Evolutionary conservation across 352 stramenopile species (phyloP).

Genomic region (Pythium rishiriense): DNA sequence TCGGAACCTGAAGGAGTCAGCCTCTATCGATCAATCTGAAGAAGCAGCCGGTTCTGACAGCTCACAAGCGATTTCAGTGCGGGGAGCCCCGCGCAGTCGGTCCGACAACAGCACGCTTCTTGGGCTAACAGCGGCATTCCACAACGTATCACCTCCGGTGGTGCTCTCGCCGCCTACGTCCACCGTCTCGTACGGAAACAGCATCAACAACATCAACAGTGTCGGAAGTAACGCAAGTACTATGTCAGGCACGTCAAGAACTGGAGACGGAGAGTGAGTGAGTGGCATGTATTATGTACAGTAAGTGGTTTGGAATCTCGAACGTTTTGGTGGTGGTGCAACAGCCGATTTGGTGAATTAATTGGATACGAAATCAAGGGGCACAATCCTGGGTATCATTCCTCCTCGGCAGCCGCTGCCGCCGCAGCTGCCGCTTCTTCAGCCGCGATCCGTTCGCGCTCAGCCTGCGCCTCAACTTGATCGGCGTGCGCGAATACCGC

Average conservation of each 20-base stretch:
- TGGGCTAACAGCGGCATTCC: conserved; percentile 15
- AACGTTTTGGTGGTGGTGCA: background rate
- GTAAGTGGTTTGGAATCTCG: background rate
- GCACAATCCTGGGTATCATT: background rate
- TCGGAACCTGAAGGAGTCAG: conserved; percentile 36
- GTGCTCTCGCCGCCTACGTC: conserved; percentile 6
- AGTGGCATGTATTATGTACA: conserved; percentile 16
- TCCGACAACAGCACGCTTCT: conserved; percentile 26
- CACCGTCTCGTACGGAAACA: background rate
- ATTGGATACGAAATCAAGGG: background rate
- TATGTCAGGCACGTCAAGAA: conserved; percentile 19
- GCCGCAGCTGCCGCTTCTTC: conserved; percentile 35
- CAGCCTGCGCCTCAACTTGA: conserved; percentile 41
- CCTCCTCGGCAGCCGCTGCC: conserved; percentile 9
- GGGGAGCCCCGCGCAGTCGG: conserved; percentile 1
- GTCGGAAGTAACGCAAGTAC: conserved; percentile 27
- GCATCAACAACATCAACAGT: conserved; percentile 18
- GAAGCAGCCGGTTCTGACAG: conserved; percentile 10
- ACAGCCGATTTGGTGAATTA: background rate
- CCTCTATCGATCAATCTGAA: conserved; percentile 8
- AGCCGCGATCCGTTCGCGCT: conserved; percentile 39
- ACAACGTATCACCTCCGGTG: background rate
- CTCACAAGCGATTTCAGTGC: background rate
- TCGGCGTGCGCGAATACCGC: conserved; percentile 53
- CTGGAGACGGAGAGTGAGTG: conserved; percentile 3